A percentile compares a stretch with the other conserved stretches of the same genome.
Evolutionary conservation across 202 grass and related monocot genomes (phyloP).

Genomic region (Miscanthus sacchariflorus): DNA sequence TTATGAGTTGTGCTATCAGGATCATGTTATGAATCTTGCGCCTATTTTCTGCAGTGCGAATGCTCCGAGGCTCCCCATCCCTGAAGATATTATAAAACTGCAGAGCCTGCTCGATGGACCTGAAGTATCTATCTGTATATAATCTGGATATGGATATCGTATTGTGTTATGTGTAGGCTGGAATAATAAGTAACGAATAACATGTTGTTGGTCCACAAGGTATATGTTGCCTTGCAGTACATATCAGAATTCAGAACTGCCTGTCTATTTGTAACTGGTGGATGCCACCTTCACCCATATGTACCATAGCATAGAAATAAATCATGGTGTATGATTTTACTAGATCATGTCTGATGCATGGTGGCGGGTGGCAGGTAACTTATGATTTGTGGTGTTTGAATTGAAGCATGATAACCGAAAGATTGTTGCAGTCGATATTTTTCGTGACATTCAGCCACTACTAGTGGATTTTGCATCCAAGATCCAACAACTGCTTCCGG

Average conservation of each 20-base stretch:
- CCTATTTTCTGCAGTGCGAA: constrained; percentile 1
- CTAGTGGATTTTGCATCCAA: background rate
- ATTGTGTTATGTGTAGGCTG: constrained; percentile 13
- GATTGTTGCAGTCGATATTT: background rate
- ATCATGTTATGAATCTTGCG: background rate
- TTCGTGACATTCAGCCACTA: background rate
- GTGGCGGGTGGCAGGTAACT: background rate
- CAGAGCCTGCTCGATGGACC: constrained; percentile 8
- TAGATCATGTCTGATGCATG: background rate
- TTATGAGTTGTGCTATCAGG: background rate
- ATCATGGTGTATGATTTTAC: constrained; percentile 28
- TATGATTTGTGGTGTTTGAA: background rate
- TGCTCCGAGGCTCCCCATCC: background rate
- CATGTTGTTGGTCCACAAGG: background rate
- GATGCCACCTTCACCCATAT: background rate
- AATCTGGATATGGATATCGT: constrained; percentile 15
- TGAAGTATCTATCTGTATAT: constrained; percentile 34
- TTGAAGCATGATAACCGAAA: background rate
- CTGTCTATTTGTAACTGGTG: constrained; percentile 2
- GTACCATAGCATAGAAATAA: background rate
- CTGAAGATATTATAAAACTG: background rate
- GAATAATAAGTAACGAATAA: constrained; percentile 1
- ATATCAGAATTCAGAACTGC: background rate
- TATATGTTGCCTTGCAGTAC: background rate
- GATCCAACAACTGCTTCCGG: background rate